These are phyloP conservation scores for Cornus suecica DNA, from an alignment of 148 eudicot species.

Conservation along the genomic window DNA sequence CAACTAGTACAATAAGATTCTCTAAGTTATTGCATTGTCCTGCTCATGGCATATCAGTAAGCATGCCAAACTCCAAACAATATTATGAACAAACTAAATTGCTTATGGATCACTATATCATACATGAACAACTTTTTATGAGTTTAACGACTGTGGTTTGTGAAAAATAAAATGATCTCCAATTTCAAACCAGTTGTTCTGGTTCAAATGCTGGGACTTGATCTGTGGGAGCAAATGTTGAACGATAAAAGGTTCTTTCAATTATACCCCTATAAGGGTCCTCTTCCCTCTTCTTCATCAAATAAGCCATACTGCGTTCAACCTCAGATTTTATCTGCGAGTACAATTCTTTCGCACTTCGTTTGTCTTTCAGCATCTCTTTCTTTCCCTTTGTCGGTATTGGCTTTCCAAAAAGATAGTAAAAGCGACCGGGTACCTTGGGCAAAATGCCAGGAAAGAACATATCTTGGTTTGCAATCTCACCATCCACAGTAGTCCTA, in stretches of 20 bases:
- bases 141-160: too few species aligned
- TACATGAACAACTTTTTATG: too few species aligned
- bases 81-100: too few species aligned
- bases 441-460: slow-evolving; percentile 67
- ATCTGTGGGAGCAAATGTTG: slow-evolving; percentile 26
- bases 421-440: slow-evolving; percentile 77
- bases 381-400: slow-evolving; percentile 60
- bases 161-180: background rate
- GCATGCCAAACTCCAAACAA: too few species aligned
- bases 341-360: slow-evolving; percentile 56
- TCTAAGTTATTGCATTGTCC: too few species aligned
- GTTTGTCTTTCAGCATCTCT: slow-evolving; percentile 46
- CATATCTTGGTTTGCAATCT: slow-evolving; percentile 62
- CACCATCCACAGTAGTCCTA: slow-evolving; percentile 59
- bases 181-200: slow-evolving; percentile 22
- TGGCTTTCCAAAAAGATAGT: slow-evolving; percentile 74
- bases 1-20: too few species aligned
- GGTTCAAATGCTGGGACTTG: slow-evolving; percentile 66
- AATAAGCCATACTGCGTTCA: slow-evolving; percentile 44
- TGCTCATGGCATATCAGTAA: too few species aligned
- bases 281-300: slow-evolving; percentile 64
- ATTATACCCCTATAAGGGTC: slow-evolving; percentile 74
- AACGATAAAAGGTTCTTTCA: slow-evolving; percentile 49
- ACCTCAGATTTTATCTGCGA: slow-evolving; percentile 56
- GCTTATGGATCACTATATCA: too few species aligned